Conservation (phyloP, 2,329 filamentous ascomycete species). For the Curvularia sp. region DNA sequence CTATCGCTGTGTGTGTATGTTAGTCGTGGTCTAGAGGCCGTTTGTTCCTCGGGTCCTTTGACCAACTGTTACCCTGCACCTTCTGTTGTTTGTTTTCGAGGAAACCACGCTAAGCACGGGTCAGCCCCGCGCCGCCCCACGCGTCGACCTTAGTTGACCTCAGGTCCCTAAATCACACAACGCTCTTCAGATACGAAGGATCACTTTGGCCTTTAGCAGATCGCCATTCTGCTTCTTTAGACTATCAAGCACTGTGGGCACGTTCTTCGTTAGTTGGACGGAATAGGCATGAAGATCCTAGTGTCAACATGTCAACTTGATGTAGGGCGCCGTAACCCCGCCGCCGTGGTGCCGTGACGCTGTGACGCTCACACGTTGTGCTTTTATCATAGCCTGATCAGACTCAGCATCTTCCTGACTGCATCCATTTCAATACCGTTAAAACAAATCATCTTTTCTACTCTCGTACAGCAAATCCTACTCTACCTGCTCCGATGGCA, state of each 20-base stretch:
- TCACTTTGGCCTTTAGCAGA: neutral
- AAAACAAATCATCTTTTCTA: neutral
- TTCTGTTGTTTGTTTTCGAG: constrained; percentile 28
- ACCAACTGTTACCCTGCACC: constrained; percentile 15
- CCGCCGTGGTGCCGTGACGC: neutral
- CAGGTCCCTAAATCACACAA: neutral
- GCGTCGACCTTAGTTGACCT: neutral
- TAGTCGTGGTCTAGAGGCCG: constrained; percentile 16
- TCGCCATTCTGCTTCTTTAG: neutral
- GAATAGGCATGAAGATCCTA: neutral
- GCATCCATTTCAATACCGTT: no score
- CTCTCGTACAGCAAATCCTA: neutral
- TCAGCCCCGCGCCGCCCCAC: constrained; percentile 24
- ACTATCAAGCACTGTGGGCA: neutral
- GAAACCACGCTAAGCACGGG: constrained; percentile 34
- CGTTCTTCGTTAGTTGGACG: neutral
- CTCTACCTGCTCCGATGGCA: constrained; percentile 5
- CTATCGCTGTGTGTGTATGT: constrained; percentile 24
- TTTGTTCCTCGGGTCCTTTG: constrained; percentile 16
- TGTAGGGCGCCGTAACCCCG: constrained; percentile 5
- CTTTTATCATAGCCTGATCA: neutral
- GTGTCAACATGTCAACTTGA: constrained; percentile 1
- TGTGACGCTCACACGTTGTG: no score
- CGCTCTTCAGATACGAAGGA: neutral
- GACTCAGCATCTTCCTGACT: neutral